A percentile compares a stretch with the other conserved stretches of the same genome.
These are phyloP conservation scores for Pyrenochaeta sp. DNA, from an alignment of 2,329 filamentous ascomycete species.

Conservation along the genomic window DNA sequence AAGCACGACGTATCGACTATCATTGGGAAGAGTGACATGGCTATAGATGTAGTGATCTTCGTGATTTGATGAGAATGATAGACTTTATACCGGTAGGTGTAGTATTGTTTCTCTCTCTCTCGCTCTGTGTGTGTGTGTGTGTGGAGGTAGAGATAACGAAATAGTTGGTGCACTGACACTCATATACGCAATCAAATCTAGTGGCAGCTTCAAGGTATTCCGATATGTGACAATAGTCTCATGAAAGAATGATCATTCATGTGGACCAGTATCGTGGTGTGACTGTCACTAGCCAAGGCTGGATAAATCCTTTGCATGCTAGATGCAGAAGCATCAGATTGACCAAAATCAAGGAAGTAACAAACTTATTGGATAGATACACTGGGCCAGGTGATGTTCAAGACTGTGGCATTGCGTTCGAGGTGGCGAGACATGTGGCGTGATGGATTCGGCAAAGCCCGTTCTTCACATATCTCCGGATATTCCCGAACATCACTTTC, in stretches of 20 bases:
- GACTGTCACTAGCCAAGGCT: neutral
- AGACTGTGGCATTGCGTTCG: neutral
- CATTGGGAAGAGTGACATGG: conserved; percentile 13
- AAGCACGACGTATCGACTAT: conserved; percentile 1
- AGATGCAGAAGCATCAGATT: neutral
- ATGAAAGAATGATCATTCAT: too few relatives aligned
- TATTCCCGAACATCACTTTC: neutral
- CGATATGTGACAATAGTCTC: too few relatives aligned
- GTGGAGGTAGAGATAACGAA: too few relatives aligned
- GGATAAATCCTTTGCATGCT: neutral
- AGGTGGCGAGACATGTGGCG: conserved; percentile 17
- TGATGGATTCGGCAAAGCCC: conserved; percentile 9
- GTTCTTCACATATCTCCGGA: conserved; percentile 4
- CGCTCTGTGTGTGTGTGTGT: neutral
- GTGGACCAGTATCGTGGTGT: neutral
- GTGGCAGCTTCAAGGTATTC: too few relatives aligned
- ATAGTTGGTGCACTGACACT: too few relatives aligned
- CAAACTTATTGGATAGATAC: neutral
- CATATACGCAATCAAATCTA: too few relatives aligned
- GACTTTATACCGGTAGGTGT: too few relatives aligned
- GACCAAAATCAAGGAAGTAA: neutral
- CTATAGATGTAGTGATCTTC: neutral
- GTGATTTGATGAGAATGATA: neutral
- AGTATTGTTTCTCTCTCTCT: too few relatives aligned
- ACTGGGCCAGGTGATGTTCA: neutral